These are phyloP conservation scores for Kuraishia ogatae DNA, from an alignment of 805 yeast species.

Conservation along the genomic window DNA sequence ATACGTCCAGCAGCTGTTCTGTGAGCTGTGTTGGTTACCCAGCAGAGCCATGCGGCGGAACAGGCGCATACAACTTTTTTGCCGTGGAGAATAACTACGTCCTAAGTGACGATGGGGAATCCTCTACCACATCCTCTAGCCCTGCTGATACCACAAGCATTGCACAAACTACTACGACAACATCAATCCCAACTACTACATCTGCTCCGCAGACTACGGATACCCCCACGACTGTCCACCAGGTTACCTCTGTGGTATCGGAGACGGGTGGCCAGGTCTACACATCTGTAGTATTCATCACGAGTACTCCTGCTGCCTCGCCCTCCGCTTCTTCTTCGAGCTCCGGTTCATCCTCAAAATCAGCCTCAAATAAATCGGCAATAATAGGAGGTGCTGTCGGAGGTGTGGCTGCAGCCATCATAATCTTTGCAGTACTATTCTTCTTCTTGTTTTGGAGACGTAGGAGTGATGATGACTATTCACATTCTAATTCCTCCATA, in stretches of 20 bases:
- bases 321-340: conserved; percentile 12
- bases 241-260: conserved; percentile 7
- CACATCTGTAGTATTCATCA: conserved; percentile 6
- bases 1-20: conserved; percentile 29
- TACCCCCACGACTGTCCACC: conserved; percentile 6
- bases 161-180: conserved; percentile 8
- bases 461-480: conserved; percentile 21
- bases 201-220: conserved; percentile 10
- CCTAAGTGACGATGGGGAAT: conserved; percentile 6
- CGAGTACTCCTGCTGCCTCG: conserved; percentile 16
- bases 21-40: conserved; percentile 55
- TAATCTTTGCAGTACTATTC: conserved; percentile 15
- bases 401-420: conserved; percentile 21
- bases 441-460: conserved; percentile 29
- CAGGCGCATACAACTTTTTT: conserved; percentile 36
- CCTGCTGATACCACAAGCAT: not conserved
- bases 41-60: conserved; percentile 50
- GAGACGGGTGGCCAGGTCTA: conserved; percentile 4
- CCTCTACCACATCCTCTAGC: conserved; percentile 5
- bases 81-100: conserved; percentile 24
- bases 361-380: conserved; percentile 21
- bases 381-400: conserved; percentile 32
- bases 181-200: conserved; percentile 15
- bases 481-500: conserved; percentile 27
- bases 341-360: conserved; percentile 1